These are phyloP conservation scores for Trypanosoma platydactyli DNA, from an alignment of 208 protist genomes.

Conservation along the genomic window DNA sequence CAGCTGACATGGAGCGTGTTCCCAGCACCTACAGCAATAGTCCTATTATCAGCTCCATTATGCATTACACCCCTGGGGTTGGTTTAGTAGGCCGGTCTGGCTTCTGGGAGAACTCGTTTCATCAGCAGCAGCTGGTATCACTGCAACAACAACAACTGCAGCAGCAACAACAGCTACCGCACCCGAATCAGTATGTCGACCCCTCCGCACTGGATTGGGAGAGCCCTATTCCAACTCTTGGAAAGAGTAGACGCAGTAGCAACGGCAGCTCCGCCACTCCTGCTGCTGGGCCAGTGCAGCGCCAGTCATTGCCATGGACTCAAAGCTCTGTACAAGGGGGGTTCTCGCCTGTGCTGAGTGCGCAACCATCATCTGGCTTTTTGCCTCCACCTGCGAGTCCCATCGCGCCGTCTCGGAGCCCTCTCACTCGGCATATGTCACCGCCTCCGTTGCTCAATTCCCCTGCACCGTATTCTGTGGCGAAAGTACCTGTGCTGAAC, in stretches of 20 bases:
- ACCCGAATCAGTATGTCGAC: neutral
- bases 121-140: no score
- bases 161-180: no score
- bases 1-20: neutral
- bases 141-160: no score
- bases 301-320: neutral
- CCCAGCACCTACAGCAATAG: conserved; percentile 6
- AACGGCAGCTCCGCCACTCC: neutral
- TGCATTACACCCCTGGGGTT: no score
- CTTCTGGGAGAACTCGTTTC: neutral
- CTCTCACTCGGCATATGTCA: neutral
- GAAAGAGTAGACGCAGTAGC: neutral
- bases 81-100: neutral
- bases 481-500: neutral
- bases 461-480: neutral
- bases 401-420: neutral
- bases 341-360: neutral
- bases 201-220: neutral
- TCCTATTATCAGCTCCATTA: neutral
- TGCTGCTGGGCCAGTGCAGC: neutral
- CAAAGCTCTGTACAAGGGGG: neutral
- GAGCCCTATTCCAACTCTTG: neutral
- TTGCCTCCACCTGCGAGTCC: neutral
- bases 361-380: neutral
- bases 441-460: neutral